Base-by-base conservation (phyloP, 305 asterid genomes). In the Ajuga reptans region DNA sequence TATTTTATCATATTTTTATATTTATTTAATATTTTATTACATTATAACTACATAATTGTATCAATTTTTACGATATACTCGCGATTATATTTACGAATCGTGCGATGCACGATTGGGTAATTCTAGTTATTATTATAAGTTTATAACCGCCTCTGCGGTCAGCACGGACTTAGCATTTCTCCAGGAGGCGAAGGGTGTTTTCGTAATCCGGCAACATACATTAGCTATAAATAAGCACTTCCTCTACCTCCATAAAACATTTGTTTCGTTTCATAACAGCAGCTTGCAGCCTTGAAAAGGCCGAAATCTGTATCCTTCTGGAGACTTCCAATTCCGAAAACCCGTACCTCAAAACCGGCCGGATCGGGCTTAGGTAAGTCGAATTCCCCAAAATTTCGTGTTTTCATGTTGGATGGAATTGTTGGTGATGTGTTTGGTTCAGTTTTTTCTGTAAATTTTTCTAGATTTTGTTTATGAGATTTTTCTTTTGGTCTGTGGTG, bases 311-410 rank as follows among this genome's bases (percentile, higher is more conserved):
- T 45, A 43, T 4, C 68, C 74, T 61, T 41, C 70, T 43, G 58
- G 72, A 70, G 41, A 16, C 66, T 68, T 75, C 68, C 55, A n/a
- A 60, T 41, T 8, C 52, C 61, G 46, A 39, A 34, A 47, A 15
- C 9, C 56, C 69, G 14, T 42, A 39, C 16, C 68, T 61, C 33
- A 36, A 24, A 24, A 47, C 75, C 76, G 66, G 51, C 60, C 74
- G 70, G 79, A 64, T 43, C 71, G 72, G 66, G 45, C 46, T 29
- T 33, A 17, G 78, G 80, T 81, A 65, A 45, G 77, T 65, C 2
- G 9, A 65, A 46, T 61, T 71, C 14, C 27, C 9, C 16, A 1
- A 56, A 12, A 18, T 55, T 39, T 27, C 8, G 15, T 1, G 11
- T 16, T 66, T 69, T 21, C 0, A 39, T 42, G 17, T 37, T 9